Evolutionary conservation across 139 green algal genomes (phyloP), one percentile per base, ranked within the genome.

Genomic region (Picochlorum sp.): DNA sequence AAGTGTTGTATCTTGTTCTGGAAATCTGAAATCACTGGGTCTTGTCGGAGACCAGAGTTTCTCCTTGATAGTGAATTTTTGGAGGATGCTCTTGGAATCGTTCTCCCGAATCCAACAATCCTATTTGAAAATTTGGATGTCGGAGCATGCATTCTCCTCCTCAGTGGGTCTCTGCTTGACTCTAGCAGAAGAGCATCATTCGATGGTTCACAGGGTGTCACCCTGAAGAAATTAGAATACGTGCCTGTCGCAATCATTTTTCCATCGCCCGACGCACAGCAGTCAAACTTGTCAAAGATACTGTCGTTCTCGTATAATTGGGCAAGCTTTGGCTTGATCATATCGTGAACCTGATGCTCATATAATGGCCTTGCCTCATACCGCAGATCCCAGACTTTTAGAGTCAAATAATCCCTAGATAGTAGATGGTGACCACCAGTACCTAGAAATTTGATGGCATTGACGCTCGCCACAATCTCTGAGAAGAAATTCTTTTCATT

Each of bases 251-350:
- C 85, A n/a, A 94, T 75, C 49, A 81, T 66, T 44, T 73, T 65
- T 49, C 90, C 89, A 20, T 84, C 69, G 9, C 86, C 83, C 57
- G 81, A 94, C 49, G 95, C 76, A 62, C 71, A 85, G 76, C 86
- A 95, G 74, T 96, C 91, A 70, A 98, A 98, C 81, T 98, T 98
- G 83, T 98, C 93, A 65, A 99, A 99, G 58, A 99, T 97, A 73
- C 73, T 88, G 79, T 99, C 94, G 67, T 91, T 97, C 78, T 99
- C 94, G 73, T 98, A 99, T 67, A 99, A 75, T 71, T 99, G 91
- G 70, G 86, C 95, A 51, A 99, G 77, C 83, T 91, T 79, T 74
- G 28, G 51, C 38, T 90, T 77, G 63, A 99, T 75, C 49, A 87
- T 75, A 70, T 98, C 94, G 38, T 99, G 94, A 57, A 98, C 87